Percentiles rank a stretch among this genome's conserved stretches.
phyloP scores from a whole-genome alignment of 768 basidiomycete genomes.

The Lactarius hengduanensis region DNA sequence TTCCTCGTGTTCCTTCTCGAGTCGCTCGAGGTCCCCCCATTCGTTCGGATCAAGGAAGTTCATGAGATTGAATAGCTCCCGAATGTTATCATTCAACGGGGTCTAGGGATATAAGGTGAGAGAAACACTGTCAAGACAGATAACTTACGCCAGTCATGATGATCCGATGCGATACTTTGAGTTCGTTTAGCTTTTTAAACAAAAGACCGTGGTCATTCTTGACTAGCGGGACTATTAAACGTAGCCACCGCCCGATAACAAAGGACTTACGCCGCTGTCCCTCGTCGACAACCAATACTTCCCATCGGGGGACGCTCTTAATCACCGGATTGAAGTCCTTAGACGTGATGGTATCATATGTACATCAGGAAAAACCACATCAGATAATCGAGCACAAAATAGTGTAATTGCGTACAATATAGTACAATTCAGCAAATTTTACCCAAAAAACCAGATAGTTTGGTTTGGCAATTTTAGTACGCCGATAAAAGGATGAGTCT shows the following conservation, averaged over 20 bases:
- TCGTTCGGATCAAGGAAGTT: slow-evolving; percentile 83
- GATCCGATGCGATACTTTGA: slow-evolving; percentile 75
- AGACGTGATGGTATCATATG: slow-evolving; percentile 78
- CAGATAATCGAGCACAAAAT: no score
- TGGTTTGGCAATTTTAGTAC: no score
- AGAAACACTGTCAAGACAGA: slow-evolving; percentile 5
- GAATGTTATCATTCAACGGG: slow-evolving; percentile 94
- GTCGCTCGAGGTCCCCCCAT: slow-evolving; percentile 71
- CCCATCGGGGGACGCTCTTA: slow-evolving; percentile 85
- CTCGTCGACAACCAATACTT: slow-evolving; percentile 91
- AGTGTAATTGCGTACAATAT: no score
- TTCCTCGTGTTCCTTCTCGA: slow-evolving; percentile 73
- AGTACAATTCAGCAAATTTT: no score
- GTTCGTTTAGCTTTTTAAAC: slow-evolving; percentile 78
- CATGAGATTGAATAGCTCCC: slow-evolving; percentile 96
- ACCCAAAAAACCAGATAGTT: no score
- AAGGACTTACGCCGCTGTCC: slow-evolving; percentile 75
- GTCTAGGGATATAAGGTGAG: slow-evolving; percentile 48
- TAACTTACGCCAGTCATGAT: slow-evolving; percentile 81
- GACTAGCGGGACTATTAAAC: slow-evolving; percentile 46
- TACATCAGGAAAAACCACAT: no score
- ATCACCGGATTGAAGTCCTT: slow-evolving; percentile 76
- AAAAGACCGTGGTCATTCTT: slow-evolving; percentile 80
- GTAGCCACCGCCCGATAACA: slow-evolving; percentile 21
- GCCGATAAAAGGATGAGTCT: no score